Evolutionary conservation across 805 yeast genomes (phyloP).

Genomic region (Metahyphopichia silvanorum): DNA sequence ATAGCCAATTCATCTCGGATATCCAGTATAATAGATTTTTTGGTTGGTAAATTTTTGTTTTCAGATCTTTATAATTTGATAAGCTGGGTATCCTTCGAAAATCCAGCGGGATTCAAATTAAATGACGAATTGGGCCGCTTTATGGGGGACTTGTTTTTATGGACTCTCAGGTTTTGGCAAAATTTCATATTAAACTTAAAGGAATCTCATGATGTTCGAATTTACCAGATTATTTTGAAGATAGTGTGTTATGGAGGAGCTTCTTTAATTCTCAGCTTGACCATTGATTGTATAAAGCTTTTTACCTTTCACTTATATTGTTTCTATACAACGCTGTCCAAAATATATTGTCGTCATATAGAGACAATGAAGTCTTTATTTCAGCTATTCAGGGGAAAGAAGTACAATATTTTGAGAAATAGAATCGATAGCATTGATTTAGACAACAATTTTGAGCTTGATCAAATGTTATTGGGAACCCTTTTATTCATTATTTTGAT

Average conservation of each 20-base stretch:
- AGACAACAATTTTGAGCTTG: conserved; percentile 62
- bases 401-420: conserved; percentile 76
- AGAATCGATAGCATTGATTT: conserved; percentile 78
- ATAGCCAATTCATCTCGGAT: conserved; percentile 30
- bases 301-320: conserved; percentile 70
- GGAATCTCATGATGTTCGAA: background rate
- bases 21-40: conserved; percentile 15
- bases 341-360: conserved; percentile 74
- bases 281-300: conserved; percentile 62
- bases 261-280: conserved; percentile 63
- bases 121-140: conserved; percentile 83
- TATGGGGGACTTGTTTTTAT: conserved; percentile 78
- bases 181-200: conserved; percentile 2
- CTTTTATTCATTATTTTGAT: conserved; percentile 75
- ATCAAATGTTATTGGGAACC: conserved; percentile 86
- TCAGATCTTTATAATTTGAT: conserved; percentile 48
- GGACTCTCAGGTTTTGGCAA: conserved; percentile 78
- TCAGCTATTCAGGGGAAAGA: conserved; percentile 84
- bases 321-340: conserved; percentile 76
- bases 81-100: conserved; percentile 67
- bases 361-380: conserved; percentile 68
- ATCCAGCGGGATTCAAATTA: conserved; percentile 92
- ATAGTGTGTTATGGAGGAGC: conserved; percentile 50
- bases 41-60: conserved; percentile 42
- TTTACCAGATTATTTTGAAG: conserved; percentile 5